Base-by-base conservation (phyloP, 2,329 filamentous ascomycete species). In the Trichoderma atroviride region DNA sequence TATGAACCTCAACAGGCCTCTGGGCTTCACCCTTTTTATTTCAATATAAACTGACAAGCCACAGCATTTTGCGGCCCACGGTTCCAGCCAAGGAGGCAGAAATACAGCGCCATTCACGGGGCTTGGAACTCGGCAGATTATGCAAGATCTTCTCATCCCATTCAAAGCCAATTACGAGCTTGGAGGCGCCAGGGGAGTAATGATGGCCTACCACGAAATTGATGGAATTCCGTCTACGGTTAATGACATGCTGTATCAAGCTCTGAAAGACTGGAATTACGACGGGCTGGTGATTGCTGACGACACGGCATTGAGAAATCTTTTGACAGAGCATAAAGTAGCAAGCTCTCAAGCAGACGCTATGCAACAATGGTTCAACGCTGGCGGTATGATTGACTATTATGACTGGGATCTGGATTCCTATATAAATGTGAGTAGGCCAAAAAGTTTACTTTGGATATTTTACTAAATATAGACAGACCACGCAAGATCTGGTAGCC, bases 321-420 rank as follows among this genome's bases (percentile, higher is more conserved):
- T 70, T 6, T 31, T 62, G 16, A 70, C 63, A 7, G 16, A 62
- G 6, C 68, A 70, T 14, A 68, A n/a, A 35, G 68, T 70, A 4
- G 57, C 68, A 11, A 62, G 52, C 4, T 68, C 63, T 7, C 56
- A 70, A 52, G 68, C 68, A 1, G 68, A 70, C 22, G 64, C 68
- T 10, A 60, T 70, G 35, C 43, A 55, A n/a, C 68, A 70, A 50
- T 70, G 68, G 68, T 70, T 61, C 27, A 70, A 70, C 33, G 68
- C 68, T 16, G 68, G 68, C 11, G 68, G 68, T 2, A 67, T 68
- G 57, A 70, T 70, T 22, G 68, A 70, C 56, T 70, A 61, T 47
- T 70, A 70, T 14, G 68, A 70, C 27, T 70, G 52, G 19, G 56
- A 60, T 11, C n/a, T 70, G 19, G 63, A 70, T 7, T 68, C 63